Evolutionary conservation across 805 yeast genomes (phyloP), one percentile per base, ranked within the genome.

Genomic region (Cyberlindnera xylosilytica): DNA sequence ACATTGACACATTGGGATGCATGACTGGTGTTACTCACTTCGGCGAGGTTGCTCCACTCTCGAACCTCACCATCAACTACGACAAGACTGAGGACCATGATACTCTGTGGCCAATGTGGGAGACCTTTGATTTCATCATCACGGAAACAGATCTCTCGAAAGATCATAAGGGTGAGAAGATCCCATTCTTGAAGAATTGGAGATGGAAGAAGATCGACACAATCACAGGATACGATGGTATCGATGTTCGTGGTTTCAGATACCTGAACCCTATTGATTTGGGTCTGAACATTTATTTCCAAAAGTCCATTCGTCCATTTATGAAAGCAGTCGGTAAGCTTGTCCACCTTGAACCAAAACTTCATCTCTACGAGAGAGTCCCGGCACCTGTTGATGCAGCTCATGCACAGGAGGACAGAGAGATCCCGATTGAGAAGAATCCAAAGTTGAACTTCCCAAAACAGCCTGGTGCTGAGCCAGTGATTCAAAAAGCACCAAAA

Each of bases 11-110:
- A 3, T 77, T 85, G 0, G 74, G 91, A 0, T 87, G 96, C 55
- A 88, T 87, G 93, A 79, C 91, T 1, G 98, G 98, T 8, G 82
- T 81, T 4, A 76, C 90, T 3, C 69, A 78, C 39, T 91, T 91
- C 64, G 82, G 82, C 0, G 83, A 89, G 56, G 51, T 84, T 4
- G 72, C 48, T 12, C 60, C 53, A 4, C 18, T 33, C 3, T 53
- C 62, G 31, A 36, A 49, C 5, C 36, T 56, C 22, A 56, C 57
- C 30, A 57, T 74, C 33, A 59, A 46, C 9, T 91, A 87, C 57
- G 97, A 91, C 61, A 88, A 83, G 57, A 77, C 93, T 0, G 97
- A 91, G 57, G 67, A 72, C 37, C 48, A 48, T 3, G 54, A 50
- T 0, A 60, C 49, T 4, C 59, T 85, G 34, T 40, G 43, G 12